Evolutionary conservation across 176 grass and related monocot genomes (phyloP).

Genomic region (Chrysopogon serrulatus): DNA sequence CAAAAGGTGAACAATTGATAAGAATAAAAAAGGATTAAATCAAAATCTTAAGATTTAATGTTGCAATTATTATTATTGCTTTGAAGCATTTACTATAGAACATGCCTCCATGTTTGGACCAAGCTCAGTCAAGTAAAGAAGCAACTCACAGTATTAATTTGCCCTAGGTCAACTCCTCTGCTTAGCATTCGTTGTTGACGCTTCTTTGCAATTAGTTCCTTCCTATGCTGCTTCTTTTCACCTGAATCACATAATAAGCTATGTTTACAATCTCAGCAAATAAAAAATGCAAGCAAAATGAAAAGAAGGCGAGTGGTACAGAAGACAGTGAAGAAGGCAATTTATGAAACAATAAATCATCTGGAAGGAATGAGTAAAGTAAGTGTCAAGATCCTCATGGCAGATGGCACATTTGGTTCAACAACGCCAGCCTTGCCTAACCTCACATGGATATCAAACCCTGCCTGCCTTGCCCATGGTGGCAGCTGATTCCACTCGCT

Average conservation of each 20-base stretch:
- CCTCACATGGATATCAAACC: neutral
- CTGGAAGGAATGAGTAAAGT: neutral
- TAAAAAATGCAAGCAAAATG: neutral
- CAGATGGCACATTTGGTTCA: neutral
- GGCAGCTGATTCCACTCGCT: neutral
- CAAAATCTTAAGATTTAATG: neutral
- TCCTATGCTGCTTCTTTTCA: constrained; percentile 84
- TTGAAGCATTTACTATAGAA: neutral
- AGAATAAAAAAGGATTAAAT: constrained; percentile 7
- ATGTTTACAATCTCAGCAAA: neutral
- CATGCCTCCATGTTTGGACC: neutral
- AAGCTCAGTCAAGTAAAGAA: constrained; percentile 6
- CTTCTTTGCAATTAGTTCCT: constrained; percentile 89
- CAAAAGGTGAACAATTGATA: neutral
- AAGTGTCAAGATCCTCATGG: neutral
- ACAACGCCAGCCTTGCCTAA: neutral
- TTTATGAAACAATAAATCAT: neutral
- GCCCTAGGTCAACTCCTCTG: constrained; percentile 82
- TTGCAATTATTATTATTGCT: neutral
- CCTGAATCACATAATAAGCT: constrained; percentile 40
- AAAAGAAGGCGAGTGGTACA: neutral
- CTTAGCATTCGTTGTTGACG: constrained; percentile 74
- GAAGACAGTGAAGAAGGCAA: neutral
- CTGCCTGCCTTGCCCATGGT: neutral
- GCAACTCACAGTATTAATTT: constrained; percentile 85